phyloP scores from a whole-genome alignment of 352 stramenopile species.

The Paralagenidium karlingii region DNA sequence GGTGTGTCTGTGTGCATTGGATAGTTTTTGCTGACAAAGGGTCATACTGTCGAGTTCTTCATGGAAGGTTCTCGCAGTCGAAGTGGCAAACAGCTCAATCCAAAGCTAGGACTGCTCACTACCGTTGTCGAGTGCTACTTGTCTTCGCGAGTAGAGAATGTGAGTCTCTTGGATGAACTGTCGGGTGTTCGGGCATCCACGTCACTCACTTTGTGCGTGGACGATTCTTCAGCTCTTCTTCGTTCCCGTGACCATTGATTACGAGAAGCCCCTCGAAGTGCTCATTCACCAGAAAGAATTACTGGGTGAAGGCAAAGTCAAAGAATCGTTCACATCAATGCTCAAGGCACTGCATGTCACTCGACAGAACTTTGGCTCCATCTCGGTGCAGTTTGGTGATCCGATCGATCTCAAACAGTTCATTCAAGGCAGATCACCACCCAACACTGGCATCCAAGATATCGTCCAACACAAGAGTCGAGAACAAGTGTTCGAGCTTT shows the following conservation, averaged over 20 bases:
- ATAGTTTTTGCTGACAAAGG: constrained; percentile 53
- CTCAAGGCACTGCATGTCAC: constrained; percentile 54
- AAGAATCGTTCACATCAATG: constrained; percentile 57
- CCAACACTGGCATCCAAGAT: not conserved
- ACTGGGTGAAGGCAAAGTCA: constrained; percentile 65
- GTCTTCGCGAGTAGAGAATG: constrained; percentile 56
- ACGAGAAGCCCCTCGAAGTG: constrained; percentile 75
- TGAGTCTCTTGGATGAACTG: constrained; percentile 13
- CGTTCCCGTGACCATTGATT: constrained; percentile 78
- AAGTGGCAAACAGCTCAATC: constrained; percentile 70
- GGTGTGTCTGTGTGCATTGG: not conserved
- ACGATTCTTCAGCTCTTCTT: constrained; percentile 41
- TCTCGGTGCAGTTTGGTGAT: constrained; percentile 60
- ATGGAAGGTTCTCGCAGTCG: constrained; percentile 74
- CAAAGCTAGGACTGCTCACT: constrained; percentile 68
- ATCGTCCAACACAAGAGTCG: constrained; percentile 1
- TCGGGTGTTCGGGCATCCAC: too few relatives aligned
- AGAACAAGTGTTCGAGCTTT: constrained; percentile 26
- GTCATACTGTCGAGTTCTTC: constrained; percentile 80
- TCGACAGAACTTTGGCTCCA: constrained; percentile 72
- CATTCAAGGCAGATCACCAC: too few relatives aligned
- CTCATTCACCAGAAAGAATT: constrained; percentile 74
- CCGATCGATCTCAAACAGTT: constrained; percentile 59
- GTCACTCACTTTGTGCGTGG: not conserved
- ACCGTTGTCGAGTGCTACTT: constrained; percentile 63